These are phyloP conservation scores for Malus hybrid DNA, from an alignment of 331 rosid genomes.

Conservation along the genomic window DNA sequence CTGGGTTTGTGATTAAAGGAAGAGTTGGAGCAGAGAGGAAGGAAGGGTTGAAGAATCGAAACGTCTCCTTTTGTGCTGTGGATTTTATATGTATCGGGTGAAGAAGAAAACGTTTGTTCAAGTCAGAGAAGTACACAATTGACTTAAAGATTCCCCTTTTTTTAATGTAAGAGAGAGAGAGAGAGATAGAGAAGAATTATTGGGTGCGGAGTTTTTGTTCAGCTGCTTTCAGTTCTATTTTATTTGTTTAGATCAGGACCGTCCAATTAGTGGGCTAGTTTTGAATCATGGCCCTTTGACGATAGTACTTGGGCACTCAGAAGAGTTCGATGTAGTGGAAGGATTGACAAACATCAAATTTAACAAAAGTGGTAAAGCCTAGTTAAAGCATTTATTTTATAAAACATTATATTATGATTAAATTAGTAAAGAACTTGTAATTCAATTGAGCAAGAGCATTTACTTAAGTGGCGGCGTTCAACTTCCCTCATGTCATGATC, in stretches of 20 bases:
- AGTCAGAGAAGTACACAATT: not conserved
- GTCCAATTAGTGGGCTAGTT: not conserved
- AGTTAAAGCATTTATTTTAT: too few species aligned
- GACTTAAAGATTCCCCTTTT: not conserved
- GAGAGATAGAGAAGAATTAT: not conserved
- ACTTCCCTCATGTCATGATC: too few species aligned
- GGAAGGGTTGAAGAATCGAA: not conserved
- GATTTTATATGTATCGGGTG: constrained; percentile 9
- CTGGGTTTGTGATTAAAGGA: not conserved
- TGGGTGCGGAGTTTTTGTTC: not conserved
- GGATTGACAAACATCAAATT: too few species aligned
- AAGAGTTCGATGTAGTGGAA: too few species aligned
- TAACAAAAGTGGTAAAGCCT: too few species aligned
- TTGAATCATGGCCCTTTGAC: not conserved
- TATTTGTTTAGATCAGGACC: not conserved
- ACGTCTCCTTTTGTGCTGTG: not conserved
- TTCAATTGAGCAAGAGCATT: too few species aligned
- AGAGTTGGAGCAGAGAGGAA: not conserved
- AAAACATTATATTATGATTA: too few species aligned
- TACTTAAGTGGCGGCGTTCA: too few species aligned
- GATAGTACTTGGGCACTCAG: too few species aligned
- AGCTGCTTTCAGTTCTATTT: not conserved
- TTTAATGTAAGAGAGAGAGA: not conserved
- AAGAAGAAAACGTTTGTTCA: not conserved
- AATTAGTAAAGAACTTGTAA: too few species aligned